A percentile compares a stretch with the other conserved stretches of the same genome.
These are phyloP conservation scores for Phytopythium cucurbitacearum DNA, from an alignment of 352 stramenopile genomes.

Conservation along the genomic window DNA sequence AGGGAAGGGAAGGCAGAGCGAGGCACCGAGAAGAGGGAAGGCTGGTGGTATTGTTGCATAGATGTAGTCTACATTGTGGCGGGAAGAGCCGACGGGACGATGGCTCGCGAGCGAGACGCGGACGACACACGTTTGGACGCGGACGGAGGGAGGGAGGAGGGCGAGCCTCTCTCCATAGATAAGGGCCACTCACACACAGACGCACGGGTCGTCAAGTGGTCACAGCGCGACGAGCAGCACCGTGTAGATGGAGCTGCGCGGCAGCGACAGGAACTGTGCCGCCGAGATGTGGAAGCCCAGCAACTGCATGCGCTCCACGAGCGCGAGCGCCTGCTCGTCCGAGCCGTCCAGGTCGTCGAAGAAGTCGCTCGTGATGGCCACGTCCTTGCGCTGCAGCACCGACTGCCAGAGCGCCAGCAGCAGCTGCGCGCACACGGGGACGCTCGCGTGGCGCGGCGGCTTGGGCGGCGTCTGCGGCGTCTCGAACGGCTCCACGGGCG, in stretches of 20 bases:
- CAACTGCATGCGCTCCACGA: slow-evolving; percentile 59
- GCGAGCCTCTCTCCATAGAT: not conserved
- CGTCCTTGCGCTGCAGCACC: slow-evolving; percentile 51
- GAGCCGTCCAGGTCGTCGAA: slow-evolving; percentile 60
- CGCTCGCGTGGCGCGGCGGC: slow-evolving; percentile 55
- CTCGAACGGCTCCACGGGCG: slow-evolving; percentile 38
- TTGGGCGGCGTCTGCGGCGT: slow-evolving; percentile 30
- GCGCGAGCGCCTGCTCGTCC: slow-evolving; percentile 47
- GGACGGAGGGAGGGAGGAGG: not conserved
- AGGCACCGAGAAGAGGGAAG: not conserved
- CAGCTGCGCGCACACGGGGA: slow-evolving; percentile 66
- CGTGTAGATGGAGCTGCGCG: slow-evolving; percentile 70
- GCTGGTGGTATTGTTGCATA: not conserved
- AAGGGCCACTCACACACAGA: too few relatives aligned
- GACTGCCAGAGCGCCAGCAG: slow-evolving; percentile 62
- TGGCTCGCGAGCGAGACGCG: too few relatives aligned
- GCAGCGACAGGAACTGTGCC: slow-evolving; percentile 55
- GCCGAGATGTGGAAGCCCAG: slow-evolving; percentile 61
- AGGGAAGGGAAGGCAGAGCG: not conserved
- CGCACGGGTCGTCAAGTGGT: not conserved
- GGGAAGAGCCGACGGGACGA: too few relatives aligned
- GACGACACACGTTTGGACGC: not conserved
- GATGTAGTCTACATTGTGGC: too few relatives aligned
- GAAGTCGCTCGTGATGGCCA: slow-evolving; percentile 59
- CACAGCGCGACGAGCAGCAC: slow-evolving; percentile 58